Percentiles rank a stretch among this genome's conserved stretches.
These are phyloP conservation scores for Prinsepia uniflora DNA, from an alignment of 306 rosid species.

Conservation along the genomic window DNA sequence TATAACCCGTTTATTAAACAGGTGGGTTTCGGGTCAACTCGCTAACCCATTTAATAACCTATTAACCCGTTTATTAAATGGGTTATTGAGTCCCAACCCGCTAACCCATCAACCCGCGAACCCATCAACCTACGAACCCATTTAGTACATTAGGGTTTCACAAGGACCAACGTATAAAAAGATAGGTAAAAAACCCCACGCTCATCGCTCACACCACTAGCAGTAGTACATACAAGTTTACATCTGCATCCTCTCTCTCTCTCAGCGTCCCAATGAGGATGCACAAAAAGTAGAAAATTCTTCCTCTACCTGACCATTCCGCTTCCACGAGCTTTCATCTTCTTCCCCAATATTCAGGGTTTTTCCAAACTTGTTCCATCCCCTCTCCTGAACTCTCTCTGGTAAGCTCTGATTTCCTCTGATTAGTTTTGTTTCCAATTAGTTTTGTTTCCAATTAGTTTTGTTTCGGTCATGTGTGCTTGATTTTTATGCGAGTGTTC, in stretches of 20 bases:
- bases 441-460: not conserved
- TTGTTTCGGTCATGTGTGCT: no score
- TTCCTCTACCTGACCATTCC: slow-evolving; percentile 21
- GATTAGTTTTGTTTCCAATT: slow-evolving; percentile 4
- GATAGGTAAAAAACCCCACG: slow-evolving; percentile 27
- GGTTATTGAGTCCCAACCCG: no score
- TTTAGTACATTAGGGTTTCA: no score
- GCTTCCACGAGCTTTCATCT: slow-evolving; percentile 28
- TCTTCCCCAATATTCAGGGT: slow-evolving; percentile 20
- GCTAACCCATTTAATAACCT: no score
- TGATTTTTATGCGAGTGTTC: no score
- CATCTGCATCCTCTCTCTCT: not conserved
- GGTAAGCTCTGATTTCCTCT: slow-evolving; percentile 30
- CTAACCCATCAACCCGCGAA: no score
- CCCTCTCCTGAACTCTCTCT: not conserved
- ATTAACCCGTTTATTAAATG: no score
- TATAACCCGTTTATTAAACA: no score
- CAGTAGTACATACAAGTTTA: not conserved
- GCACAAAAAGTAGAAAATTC: not conserved
- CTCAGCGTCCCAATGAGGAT: not conserved
- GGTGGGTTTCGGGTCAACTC: no score
- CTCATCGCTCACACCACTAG: not conserved
- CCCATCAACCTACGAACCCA: no score
- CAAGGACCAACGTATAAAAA: not conserved
- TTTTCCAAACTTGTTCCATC: slow-evolving; percentile 9